A percentile compares a stretch with the other conserved stretches of the same genome.
phyloP scores from a whole-genome alignment of 495 filamentous ascomycete species.

The Aspergillus avenaceus region DNA sequence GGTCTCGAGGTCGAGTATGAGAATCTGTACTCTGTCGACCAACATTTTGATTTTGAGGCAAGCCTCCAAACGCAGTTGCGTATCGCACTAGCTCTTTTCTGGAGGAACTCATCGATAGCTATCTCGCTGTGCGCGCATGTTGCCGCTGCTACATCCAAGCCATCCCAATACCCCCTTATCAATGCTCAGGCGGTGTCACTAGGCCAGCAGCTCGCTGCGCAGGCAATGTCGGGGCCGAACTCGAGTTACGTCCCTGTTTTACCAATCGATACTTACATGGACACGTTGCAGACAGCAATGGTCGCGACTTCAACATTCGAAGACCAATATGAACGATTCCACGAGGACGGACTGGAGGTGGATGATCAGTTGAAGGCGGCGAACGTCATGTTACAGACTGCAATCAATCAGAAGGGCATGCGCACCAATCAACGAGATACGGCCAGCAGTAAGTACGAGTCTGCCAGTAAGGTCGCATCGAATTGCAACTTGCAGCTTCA shows the following conservation, averaged over 20 bases:
- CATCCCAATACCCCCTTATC: neutral
- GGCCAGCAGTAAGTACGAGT: too few species aligned
- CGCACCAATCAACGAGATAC: too few species aligned
- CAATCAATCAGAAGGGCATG: neutral
- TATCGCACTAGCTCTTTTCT: constrained; percentile 1
- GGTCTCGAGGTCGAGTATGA: neutral
- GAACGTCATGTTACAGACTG: neutral
- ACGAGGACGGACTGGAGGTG: neutral
- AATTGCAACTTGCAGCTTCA: too few species aligned
- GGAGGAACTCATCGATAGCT: neutral
- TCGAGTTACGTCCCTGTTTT: neutral
- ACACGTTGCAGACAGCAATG: neutral
- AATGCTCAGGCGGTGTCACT: constrained; percentile 4
- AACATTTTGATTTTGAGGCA: neutral
- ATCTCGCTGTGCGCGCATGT: neutral
- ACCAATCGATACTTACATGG: neutral
- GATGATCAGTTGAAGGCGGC: neutral
- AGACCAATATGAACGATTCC: neutral
- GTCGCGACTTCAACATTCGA: neutral
- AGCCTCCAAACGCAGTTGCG: constrained; percentile 1
- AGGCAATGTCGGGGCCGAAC: constrained; percentile 5
- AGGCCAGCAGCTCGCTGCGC: constrained; percentile 5
- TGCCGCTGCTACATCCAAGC: neutral
- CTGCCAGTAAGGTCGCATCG: too few species aligned
- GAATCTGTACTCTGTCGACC: neutral